phyloP scores from a whole-genome alignment of 1,284 basidiomycete species.

The Pyrrhoderma noxium region DNA sequence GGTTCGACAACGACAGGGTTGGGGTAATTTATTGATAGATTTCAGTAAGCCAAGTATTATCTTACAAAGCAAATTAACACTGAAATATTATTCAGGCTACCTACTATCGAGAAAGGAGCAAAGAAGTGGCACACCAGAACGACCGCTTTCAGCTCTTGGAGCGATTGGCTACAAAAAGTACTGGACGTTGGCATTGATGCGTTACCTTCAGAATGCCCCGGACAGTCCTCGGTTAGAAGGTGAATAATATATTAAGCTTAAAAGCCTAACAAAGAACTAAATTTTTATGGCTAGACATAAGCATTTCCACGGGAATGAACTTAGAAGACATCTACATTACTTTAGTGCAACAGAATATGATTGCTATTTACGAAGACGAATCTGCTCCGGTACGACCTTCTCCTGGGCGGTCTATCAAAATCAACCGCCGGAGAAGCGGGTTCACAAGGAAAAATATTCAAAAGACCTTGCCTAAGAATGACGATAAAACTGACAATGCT shows the following conservation, averaged over 20 bases:
- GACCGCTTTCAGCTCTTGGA: conserved; percentile 86
- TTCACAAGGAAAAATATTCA: conserved; percentile 55
- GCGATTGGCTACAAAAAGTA: conserved; percentile 91
- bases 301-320: conserved; percentile 84
- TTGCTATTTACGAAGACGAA: conserved; percentile 48
- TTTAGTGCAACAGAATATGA: conserved; percentile 75
- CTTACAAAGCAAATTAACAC: conserved; percentile 2
- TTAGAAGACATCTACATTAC: conserved; percentile 81
- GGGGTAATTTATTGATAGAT: conserved; percentile 93
- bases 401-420: conserved; percentile 69
- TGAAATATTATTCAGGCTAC: conserved; percentile 59
- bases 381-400: conserved; percentile 48
- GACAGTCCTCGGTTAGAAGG: conserved; percentile 67
- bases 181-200: conserved; percentile 90
- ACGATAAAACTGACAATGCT: conserved; percentile 30
- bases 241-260: conserved; percentile 30
- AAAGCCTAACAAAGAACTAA: conserved; percentile 25
- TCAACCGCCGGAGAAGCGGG: conserved; percentile 61
- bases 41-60: conserved; percentile 67
- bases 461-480: conserved; percentile 47
- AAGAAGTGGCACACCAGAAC: conserved; percentile 83
- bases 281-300: conserved; percentile 81
- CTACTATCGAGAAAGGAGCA: conserved; percentile 93
- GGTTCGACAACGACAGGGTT: conserved; percentile 88
- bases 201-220: conserved; percentile 63